Evolutionary conservation across 202 grass and related monocot species (phyloP).

Genomic region (Setaria viridis): DNA sequence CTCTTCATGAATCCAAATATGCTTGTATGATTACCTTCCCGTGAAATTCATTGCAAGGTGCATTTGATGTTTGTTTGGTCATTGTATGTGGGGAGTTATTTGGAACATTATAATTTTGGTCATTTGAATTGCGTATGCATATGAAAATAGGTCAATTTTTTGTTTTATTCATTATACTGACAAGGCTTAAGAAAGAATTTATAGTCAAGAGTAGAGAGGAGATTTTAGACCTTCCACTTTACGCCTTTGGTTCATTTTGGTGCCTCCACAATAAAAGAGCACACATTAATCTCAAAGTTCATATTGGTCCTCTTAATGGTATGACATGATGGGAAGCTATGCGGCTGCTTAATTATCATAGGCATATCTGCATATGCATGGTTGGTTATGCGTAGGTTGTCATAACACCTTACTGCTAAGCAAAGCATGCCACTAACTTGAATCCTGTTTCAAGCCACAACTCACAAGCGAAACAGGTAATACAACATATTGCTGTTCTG

Average conservation of each 20-base stretch:
- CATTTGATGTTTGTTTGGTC: too few species aligned
- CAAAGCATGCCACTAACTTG: too few species aligned
- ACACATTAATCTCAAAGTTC: background rate
- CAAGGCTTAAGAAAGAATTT: too few species aligned
- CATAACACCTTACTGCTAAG: background rate
- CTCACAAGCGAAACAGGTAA: background rate
- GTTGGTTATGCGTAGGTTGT: too few species aligned
- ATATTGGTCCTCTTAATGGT: background rate
- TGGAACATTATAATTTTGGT: too few species aligned
- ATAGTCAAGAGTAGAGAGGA: background rate
- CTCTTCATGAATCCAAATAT: too few species aligned
- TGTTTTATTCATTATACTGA: too few species aligned
- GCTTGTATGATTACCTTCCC: too few species aligned
- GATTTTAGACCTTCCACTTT: slow-evolving; percentile 2
- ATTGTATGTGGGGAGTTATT: too few species aligned
- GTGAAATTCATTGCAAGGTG: too few species aligned
- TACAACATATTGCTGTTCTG: background rate
- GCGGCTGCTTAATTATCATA: background rate
- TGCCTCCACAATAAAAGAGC: background rate
- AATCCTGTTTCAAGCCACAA: background rate
- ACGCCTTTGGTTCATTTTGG: slow-evolving; percentile 8
- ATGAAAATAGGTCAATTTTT: too few species aligned
- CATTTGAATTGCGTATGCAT: too few species aligned
- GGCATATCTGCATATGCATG: background rate
- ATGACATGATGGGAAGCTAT: background rate